Evolutionary conservation across 495 filamentous ascomycete genomes (phyloP).

Genomic region (Aspergillus asperescens): DNA sequence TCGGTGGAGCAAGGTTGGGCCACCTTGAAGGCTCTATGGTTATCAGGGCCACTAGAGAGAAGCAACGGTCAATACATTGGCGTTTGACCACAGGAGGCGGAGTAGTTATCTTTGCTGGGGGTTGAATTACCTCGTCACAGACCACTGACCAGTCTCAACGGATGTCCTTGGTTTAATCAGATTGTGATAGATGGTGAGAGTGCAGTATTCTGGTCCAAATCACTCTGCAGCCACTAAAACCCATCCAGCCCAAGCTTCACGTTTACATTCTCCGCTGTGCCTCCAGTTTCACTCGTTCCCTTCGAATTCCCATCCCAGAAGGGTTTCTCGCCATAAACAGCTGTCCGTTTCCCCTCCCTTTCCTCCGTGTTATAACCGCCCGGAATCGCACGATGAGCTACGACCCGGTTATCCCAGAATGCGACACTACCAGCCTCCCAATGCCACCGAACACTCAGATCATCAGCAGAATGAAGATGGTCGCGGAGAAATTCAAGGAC

Average conservation of each 20-base stretch:
- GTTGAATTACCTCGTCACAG: too few relatives aligned
- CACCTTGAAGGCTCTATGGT: too few relatives aligned
- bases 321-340: slow-evolving; percentile 4
- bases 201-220: too few relatives aligned
- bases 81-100: too few relatives aligned
- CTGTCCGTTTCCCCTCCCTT: slow-evolving; percentile 3
- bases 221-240: too few relatives aligned
- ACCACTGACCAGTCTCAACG: too few relatives aligned
- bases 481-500: slow-evolving; percentile 4
- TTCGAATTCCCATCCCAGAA: not conserved
- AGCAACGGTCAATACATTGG: too few relatives aligned
- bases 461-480: slow-evolving; percentile 1
- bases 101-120: too few relatives aligned
- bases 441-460: slow-evolving; percentile 3
- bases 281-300: not conserved
- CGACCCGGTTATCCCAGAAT: slow-evolving; percentile 5
- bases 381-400: slow-evolving; percentile 1
- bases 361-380: slow-evolving; percentile 4
- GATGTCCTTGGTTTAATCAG: too few relatives aligned
- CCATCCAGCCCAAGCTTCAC: not conserved
- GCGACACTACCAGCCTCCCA: slow-evolving; percentile 7
- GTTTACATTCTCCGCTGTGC: not conserved
- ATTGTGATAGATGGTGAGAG: too few relatives aligned
- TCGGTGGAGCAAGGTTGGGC: too few relatives aligned
- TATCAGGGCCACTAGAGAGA: too few relatives aligned